Percentiles rank a stretch among this genome's conserved stretches.
phyloP scores from a whole-genome alignment of 345 rosid species.

The Salix caprea region DNA sequence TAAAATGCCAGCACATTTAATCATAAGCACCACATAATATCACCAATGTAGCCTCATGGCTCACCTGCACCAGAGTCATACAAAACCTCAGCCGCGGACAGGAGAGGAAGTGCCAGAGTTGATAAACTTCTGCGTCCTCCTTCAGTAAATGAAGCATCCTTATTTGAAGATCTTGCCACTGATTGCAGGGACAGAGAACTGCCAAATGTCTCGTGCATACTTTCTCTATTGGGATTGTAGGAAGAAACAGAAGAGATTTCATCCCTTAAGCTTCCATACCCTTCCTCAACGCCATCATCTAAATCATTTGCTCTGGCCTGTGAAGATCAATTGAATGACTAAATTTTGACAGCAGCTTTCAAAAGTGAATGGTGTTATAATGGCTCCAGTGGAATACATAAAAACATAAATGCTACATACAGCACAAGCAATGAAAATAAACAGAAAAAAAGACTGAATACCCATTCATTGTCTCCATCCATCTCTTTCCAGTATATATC shows the following conservation, averaged over 20 bases:
- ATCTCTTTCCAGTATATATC: constrained; percentile 85
- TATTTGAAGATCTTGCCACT: constrained; percentile 59
- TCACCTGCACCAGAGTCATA: constrained; percentile 57
- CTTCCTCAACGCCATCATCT: constrained; percentile 70
- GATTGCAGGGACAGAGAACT: constrained; percentile 75
- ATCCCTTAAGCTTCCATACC: constrained; percentile 88
- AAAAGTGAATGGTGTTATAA: background rate
- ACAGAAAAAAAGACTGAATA: constrained; percentile 34
- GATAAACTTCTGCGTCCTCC: constrained; percentile 54
- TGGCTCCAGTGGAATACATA: background rate
- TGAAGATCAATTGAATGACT: constrained; percentile 6
- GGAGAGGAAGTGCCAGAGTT: constrained; percentile 46
- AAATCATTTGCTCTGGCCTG: constrained; percentile 75
- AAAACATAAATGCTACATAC: background rate
- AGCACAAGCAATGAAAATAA: background rate
- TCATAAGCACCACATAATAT: background rate
- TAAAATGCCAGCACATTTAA: background rate
- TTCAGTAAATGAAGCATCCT: constrained; percentile 47
- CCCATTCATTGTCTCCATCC: constrained; percentile 99
- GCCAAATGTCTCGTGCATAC: constrained; percentile 56
- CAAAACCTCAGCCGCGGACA: constrained; percentile 66
- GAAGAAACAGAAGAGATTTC: constrained; percentile 87
- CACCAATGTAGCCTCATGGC: background rate
- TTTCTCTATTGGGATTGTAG: constrained; percentile 60
- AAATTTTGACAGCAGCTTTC: no score